Base-by-base conservation (phyloP, 2,329 filamentous ascomycete species). In the Sporothrix pallida region DNA sequence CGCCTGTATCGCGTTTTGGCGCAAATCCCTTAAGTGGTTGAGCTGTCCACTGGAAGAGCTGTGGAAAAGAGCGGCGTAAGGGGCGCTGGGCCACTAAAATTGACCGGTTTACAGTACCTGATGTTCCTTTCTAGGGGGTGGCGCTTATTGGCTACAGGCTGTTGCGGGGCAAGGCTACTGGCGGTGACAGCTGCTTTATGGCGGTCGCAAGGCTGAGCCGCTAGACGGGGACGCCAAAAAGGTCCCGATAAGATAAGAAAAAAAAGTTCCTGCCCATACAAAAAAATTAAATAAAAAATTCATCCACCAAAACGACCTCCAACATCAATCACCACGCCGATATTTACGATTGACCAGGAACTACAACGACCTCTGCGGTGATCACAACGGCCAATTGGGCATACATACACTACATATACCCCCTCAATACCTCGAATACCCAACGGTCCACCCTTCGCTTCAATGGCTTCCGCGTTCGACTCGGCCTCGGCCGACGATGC, bases 401-500 rank as follows among this genome's bases (percentile, higher is more conserved):
- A 37, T 7, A 5, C 31, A 37, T 37, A 37, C 31, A 48, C 15
- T 8, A 31, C 20, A 2, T 20, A 63, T n/a, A 20, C 7, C 20
- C n/a, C 37, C 10, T 17, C 23, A 12, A 4, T 44, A 23, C 15
- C 6, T 6, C 67, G 3, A 13, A 8, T 2, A 13, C 23, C 58
- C 13, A 5, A 37, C 31, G 31, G 31, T 37, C 8, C 48, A 15
- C 46, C 20, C 70, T 1, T 5, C 60, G 15, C 31, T 7, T 23
- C 20, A 9, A 72, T 73, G 73, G 46, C 58, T 6, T 15, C 26
- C 60, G 15, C 44, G 1, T 56, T 50, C 7, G 74, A 69, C 23
- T 17, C 13, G n/a, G 69, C 62, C 70, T 37, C 31, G 31, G 80
- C 79, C 74, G 67, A 73, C 46, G 75, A 79, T 46, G 80, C 80